Evolutionary conservation across 225 moss, liverwort and hornwort genomes (phyloP), one percentile per base, ranked within the genome.

Genomic region (Physcomitrellopsis africana): DNA sequence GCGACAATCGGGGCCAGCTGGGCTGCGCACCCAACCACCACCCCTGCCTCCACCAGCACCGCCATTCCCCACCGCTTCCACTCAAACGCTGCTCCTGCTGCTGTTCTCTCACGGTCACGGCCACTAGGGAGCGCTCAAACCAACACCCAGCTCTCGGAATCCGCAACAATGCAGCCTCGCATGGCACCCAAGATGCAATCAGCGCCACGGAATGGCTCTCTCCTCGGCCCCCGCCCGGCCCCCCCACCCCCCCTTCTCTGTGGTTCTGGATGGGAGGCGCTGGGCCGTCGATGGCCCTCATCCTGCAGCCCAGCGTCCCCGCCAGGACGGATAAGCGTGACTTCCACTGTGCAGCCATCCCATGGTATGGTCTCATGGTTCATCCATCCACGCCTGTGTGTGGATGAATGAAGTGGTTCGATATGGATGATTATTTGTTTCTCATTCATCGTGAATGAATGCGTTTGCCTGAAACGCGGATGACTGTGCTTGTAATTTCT

Each of bases 121-220:
- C 6, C 15, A 9, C 24, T 17, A 61, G 32, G 32, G 32, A 37
- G 32, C 32, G 32, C 32, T 37, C 32, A 1, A 37, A 37, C 32
- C 27, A 22, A n/a, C 41, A 68, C 48, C 67, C 66, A 23, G 82
- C 77, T 74, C 81, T 82, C 60, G 76, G 71, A 19, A 81, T 77
- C 52, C 79, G 70, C 78, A 80, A 41, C 60, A 60, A 48, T 15
- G 32, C 27, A 7, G 17, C 16, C 55, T 45, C 57, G 70, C 41
- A 13, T 37, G 32, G 32, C 32, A 37, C 4, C 7, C 32, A 37
- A 2, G 32, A 37, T 37, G 32, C 32, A 37, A 37, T 37, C 32
- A 37, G 32, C 32, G 32, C 32, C 32, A 37, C 32, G 32, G 32
- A 37, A 37, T 37, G 4, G 29, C 29, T 29, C 29, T 29, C 29